Conservation (phyloP, 345 rosid species). For the Ceriops zippeliana region DNA sequence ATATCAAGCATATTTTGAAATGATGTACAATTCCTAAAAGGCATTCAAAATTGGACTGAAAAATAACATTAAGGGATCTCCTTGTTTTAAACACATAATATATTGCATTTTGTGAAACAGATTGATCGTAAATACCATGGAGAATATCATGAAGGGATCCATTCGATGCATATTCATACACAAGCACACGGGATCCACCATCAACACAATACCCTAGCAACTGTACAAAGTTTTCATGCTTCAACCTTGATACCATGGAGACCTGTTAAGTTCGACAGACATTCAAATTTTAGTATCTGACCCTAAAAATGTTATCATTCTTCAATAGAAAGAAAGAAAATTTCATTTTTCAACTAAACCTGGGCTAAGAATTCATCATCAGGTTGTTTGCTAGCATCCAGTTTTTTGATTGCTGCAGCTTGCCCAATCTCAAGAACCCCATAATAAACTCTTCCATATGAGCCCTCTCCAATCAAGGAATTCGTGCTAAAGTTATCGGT, state of each 20-base stretch:
- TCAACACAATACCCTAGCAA: slow-evolving; percentile 82
- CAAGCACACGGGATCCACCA: slow-evolving; percentile 78
- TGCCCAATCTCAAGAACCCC: slow-evolving; percentile 62
- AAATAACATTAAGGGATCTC: too few species aligned
- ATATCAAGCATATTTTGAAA: too few species aligned
- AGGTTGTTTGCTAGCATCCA: slow-evolving; percentile 90
- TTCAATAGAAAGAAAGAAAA: neutral
- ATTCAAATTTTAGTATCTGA: slow-evolving; percentile 4
- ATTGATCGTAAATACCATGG: slow-evolving; percentile 48
- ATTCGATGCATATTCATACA: slow-evolving; percentile 81
- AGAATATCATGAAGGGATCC: slow-evolving; percentile 94
- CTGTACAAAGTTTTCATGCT: slow-evolving; percentile 73
- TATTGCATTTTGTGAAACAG: neutral
- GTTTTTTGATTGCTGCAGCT: slow-evolving; percentile 76
- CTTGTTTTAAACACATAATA: neutral
- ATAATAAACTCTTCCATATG: slow-evolving; percentile 83
- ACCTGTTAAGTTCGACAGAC: slow-evolving; percentile 41
- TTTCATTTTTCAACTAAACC: slow-evolving; percentile 35
- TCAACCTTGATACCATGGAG: slow-evolving; percentile 87
- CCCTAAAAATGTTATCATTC: neutral
- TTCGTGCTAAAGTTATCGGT: slow-evolving; percentile 59
- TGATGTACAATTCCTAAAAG: too few species aligned
- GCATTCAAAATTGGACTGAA: too few species aligned
- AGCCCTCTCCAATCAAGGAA: slow-evolving; percentile 83
- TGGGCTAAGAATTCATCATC: slow-evolving; percentile 82